These are phyloP conservation scores for Cardamine resedifolia DNA, from an alignment of 345 rosid species.

Conservation along the genomic window DNA sequence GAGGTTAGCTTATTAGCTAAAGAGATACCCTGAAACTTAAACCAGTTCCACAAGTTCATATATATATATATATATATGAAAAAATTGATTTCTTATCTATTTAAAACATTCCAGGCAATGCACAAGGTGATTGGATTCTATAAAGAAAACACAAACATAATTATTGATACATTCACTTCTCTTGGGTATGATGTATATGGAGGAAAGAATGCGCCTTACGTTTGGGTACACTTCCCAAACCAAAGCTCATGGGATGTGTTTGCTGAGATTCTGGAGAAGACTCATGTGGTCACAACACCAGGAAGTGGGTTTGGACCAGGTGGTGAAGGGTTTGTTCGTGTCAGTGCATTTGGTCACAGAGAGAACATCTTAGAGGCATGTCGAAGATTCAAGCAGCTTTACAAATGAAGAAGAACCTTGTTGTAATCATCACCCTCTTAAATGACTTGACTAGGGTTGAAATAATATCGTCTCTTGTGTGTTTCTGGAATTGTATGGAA, in stretches of 20 bases:
- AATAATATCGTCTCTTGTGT: constrained; percentile 5
- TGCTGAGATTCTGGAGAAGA: constrained; percentile 83
- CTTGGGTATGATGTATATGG: constrained; percentile 88
- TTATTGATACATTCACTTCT: constrained; percentile 71
- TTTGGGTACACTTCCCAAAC: constrained; percentile 98
- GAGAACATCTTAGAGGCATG: constrained; percentile 87
- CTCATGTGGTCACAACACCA: constrained; percentile 85
- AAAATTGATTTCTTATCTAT: not conserved
- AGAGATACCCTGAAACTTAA: not conserved
- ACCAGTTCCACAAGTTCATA: not conserved
- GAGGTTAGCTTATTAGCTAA: constrained; percentile 45
- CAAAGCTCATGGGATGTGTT: constrained; percentile 96
- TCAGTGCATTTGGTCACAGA: constrained; percentile 92
- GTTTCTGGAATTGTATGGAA: constrained; percentile 21
- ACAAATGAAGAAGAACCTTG: constrained; percentile 46
- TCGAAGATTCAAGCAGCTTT: constrained; percentile 84
- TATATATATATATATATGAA: not conserved
- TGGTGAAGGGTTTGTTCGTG: constrained; percentile 92
- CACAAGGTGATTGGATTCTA: constrained; percentile 81
- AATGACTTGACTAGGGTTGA: constrained; percentile 4
- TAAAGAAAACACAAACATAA: constrained; percentile 82
- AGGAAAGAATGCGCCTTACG: constrained; percentile 88
- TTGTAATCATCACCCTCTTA: constrained; percentile 14
- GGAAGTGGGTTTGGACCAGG: constrained; percentile 98
- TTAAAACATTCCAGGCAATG: constrained; percentile 62